These are phyloP conservation scores for Angophora floribunda DNA, from an alignment of 345 rosid genomes.

Conservation along the genomic window DNA sequence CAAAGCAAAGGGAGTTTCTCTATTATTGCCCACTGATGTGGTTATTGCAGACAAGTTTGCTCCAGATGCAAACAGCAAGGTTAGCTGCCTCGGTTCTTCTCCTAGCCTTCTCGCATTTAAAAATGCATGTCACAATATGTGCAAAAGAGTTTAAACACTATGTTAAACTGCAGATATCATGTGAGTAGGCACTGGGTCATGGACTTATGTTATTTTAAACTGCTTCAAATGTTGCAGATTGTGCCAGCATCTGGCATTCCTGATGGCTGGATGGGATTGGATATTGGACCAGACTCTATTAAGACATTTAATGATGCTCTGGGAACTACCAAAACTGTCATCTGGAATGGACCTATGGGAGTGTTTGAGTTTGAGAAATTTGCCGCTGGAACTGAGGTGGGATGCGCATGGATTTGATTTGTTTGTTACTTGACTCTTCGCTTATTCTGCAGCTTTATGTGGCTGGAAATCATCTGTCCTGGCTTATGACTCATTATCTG, in stretches of 20 bases:
- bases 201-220: background rate
- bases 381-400: constrained; percentile 80
- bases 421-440: background rate
- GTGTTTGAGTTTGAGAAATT: constrained; percentile 90
- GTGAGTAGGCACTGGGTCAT: background rate
- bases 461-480: background rate
- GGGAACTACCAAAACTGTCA: constrained; percentile 76
- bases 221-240: constrained; percentile 23
- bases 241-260: constrained; percentile 77
- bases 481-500: background rate
- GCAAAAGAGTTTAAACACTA: background rate
- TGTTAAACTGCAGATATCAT: background rate
- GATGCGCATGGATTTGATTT: background rate
- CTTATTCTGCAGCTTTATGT: background rate
- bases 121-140: background rate
- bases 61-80: constrained; percentile 91
- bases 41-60: constrained; percentile 88
- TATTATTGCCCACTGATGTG: constrained; percentile 76
- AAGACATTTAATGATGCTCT: constrained; percentile 69
- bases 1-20: constrained; percentile 70
- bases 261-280: constrained; percentile 98
- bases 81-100: constrained; percentile 4
- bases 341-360: constrained; percentile 99
- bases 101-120: background rate
- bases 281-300: constrained; percentile 70